A percentile compares a stretch with the other conserved stretches of the same genome.
Evolutionary conservation across 139 green algal species (phyloP).

Genomic region (Chlorella ohadii): DNA sequence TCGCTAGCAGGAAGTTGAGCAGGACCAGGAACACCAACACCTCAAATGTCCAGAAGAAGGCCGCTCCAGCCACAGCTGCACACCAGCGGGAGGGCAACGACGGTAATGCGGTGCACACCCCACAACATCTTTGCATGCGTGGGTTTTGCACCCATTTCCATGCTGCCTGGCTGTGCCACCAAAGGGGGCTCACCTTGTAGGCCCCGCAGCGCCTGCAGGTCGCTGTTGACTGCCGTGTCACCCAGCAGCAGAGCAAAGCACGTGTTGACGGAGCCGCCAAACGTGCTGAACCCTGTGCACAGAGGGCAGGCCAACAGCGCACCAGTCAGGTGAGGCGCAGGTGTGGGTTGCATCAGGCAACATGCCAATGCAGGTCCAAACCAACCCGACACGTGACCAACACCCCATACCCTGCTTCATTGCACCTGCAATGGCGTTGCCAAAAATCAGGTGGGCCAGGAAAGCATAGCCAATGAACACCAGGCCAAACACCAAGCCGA

Average conservation of each 20-base stretch:
- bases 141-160: too few species aligned
- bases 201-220: constrained; percentile 71
- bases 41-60: constrained; percentile 92
- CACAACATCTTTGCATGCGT: too few species aligned
- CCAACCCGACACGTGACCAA: too few species aligned
- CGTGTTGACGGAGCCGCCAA: constrained; percentile 62
- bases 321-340: too few species aligned
- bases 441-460: constrained; percentile 90
- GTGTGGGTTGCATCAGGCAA: too few species aligned
- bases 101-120: too few species aligned
- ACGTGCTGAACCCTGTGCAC: not conserved
- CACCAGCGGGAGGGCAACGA: too few species aligned
- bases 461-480: constrained; percentile 90
- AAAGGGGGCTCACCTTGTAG: constrained; percentile 56
- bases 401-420: too few species aligned
- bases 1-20: constrained; percentile 93
- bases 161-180: too few species aligned
- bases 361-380: too few species aligned
- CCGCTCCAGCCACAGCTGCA: constrained; percentile 49
- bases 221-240: constrained; percentile 75
- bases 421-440: constrained; percentile 60
- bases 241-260: constrained; percentile 90
- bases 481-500: constrained; percentile 79
- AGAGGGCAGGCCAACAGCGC: too few species aligned
- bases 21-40: constrained; percentile 91